Evolutionary conservation across 495 filamentous ascomycete species (phyloP).

Genomic region (Talaromyces ruber): DNA sequence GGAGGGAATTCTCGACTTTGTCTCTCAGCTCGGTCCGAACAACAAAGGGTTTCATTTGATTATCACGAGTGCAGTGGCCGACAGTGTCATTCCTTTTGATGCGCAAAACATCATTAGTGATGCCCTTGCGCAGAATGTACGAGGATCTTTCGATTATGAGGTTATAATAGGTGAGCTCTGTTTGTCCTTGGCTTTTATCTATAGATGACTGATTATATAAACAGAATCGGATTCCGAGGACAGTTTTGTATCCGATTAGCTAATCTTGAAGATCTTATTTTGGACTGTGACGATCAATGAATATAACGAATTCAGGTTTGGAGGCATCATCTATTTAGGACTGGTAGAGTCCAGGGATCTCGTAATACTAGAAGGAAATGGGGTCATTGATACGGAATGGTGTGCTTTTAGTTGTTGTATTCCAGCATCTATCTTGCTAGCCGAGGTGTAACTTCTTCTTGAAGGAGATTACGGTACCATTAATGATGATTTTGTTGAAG

Average conservation of each 20-base stretch:
- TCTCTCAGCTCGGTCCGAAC: conserved; percentile 27
- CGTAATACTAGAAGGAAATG: background rate
- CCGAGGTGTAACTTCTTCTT: background rate
- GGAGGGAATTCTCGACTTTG: conserved; percentile 36
- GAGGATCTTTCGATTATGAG: conserved; percentile 34
- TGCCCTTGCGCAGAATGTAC: conserved; percentile 21
- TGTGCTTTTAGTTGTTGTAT: background rate
- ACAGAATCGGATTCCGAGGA: conserved; percentile 2
- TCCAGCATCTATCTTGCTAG: background rate
- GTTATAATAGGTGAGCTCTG: background rate
- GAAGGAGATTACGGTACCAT: no score
- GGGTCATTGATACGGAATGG: background rate
- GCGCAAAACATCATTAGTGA: conserved; percentile 28
- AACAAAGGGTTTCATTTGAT: conserved; percentile 28
- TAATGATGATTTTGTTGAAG: background rate
- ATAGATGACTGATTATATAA: background rate
- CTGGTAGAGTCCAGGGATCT: background rate
- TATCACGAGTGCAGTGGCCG: conserved; percentile 25
- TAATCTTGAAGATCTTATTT: background rate
- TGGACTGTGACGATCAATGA: background rate
- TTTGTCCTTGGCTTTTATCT: background rate
- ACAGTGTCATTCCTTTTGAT: conserved; percentile 20
- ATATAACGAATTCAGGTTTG: background rate
- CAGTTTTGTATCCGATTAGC: background rate
- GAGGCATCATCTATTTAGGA: background rate